Evolutionary conservation across 1,284 basidiomycete genomes (phyloP), one percentile per base, ranked within the genome.

Genomic region (Prillingera fragicola): DNA sequence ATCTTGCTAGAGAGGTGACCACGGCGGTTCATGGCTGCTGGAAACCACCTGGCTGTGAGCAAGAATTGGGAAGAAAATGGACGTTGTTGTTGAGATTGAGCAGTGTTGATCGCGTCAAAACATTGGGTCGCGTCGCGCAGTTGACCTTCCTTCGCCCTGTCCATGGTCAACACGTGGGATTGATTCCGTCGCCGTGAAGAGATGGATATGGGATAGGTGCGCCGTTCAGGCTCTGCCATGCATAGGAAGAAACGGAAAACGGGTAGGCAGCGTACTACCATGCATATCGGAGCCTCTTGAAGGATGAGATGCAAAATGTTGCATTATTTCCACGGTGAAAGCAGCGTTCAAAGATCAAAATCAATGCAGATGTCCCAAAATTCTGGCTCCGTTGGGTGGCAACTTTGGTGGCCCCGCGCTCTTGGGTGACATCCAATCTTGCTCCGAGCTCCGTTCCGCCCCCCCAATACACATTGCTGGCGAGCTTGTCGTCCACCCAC

Each of bases 1-100:
- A 70, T 52, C 47, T 68, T 69, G 45, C 41, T 48, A 3, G 64
- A 68, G 15, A 68, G 37, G 50, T 70, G 65, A 7, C 62, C 62
- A n/a, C 65, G 46, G 32, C 65, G 51, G 45, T 65, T 64, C 59
- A 65, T 62, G 25, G 28, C 22, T 37, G 9, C 10, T 28, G 15
- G 27, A 28, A 28, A 10, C 10, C 10, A 28, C 15, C 27, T 28
- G 27, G 27, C 27, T 28, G 27, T 28, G 27, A 28, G 15, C 27
- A n/a, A 28, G 10, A n/a, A 28, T 10, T n/a, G 27, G 15, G 27
- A 28, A 28, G 27, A 28, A 10, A 28, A 28, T 10, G 27, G 15
- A 28, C 10, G 27, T 10, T 28, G 27, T 10, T 10, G 15, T 28
- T 28, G 10, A 28, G 27, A 28, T 28, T 28, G 27, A 28, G 15